Conservation (phyloP, 2,329 filamentous ascomycete species). For the Fusarium metavorans region DNA sequence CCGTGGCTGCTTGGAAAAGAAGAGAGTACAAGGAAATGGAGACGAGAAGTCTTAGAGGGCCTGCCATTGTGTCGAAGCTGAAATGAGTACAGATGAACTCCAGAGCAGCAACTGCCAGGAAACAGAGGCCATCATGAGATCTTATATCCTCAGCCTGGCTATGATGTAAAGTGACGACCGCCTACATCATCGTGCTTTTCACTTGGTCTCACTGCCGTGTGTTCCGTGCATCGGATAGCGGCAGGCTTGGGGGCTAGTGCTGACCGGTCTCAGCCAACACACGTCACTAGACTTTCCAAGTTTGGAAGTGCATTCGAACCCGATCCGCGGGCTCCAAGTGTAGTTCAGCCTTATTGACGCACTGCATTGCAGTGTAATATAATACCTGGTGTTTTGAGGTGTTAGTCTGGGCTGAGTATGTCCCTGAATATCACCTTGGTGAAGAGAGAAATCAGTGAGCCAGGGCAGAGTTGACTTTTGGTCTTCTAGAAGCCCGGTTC, state of each 20-base stretch:
- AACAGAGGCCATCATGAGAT: neutral
- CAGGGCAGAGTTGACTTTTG: neutral
- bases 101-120: neutral
- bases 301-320: neutral
- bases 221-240: slow-evolving; percentile 5
- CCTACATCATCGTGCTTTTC: slow-evolving; percentile 2
- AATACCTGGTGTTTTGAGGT: neutral
- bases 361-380: neutral
- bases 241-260: neutral
- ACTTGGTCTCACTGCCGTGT: neutral
- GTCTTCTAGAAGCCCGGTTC: neutral
- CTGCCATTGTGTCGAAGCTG: neutral
- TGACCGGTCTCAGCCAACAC: neutral
- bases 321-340: neutral
- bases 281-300: neutral
- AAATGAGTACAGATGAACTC: neutral
- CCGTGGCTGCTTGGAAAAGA: neutral
- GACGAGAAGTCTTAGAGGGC: neutral
- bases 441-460: neutral
- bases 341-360: neutral
- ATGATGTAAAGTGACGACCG: neutral
- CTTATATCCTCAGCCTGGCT: slow-evolving; percentile 17
- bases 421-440: neutral
- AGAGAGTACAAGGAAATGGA: neutral
- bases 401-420: neutral